Evolutionary conservation across 2,329 filamentous ascomycete genomes (phyloP).

Genomic region (Cladophialophora carrionii): DNA sequence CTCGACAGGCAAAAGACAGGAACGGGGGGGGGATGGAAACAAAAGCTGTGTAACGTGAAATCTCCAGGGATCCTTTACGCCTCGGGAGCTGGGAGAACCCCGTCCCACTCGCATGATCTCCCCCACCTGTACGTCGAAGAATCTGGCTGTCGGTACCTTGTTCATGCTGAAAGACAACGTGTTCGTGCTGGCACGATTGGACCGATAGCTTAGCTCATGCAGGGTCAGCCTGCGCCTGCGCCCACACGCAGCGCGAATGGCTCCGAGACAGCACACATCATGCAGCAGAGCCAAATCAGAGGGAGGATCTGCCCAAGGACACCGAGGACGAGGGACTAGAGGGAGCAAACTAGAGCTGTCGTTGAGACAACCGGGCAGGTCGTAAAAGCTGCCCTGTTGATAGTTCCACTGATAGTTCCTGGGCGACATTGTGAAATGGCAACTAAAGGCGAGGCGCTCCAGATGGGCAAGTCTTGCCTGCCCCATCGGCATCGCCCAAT

Average conservation of each 20-base stretch:
- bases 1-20: background rate
- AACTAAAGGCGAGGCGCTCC: background rate
- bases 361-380: background rate
- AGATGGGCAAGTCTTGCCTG: background rate
- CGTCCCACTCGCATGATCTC: slow-evolving; percentile 8
- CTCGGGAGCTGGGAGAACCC: slow-evolving; percentile 8
- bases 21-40: slow-evolving; percentile 5
- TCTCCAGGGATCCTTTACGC: slow-evolving; percentile 3
- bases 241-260: background rate
- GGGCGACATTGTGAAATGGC: no score
- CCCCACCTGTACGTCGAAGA: slow-evolving; percentile 18
- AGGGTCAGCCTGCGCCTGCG: background rate
- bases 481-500: background rate
- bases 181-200: slow-evolving; percentile 9
- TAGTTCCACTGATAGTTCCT: background rate
- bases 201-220: slow-evolving; percentile 6
- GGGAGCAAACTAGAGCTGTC: background rate
- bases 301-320: background rate
- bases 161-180: background rate
- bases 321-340: background rate
- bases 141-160: background rate
- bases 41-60: slow-evolving; percentile 6
- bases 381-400: background rate
- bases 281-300: background rate
- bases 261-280: slow-evolving; percentile 5